Evolutionary conservation across 179 eudicot species (phyloP), one percentile per base, ranked within the genome.

Genomic region (Amaranthus tricolor): DNA sequence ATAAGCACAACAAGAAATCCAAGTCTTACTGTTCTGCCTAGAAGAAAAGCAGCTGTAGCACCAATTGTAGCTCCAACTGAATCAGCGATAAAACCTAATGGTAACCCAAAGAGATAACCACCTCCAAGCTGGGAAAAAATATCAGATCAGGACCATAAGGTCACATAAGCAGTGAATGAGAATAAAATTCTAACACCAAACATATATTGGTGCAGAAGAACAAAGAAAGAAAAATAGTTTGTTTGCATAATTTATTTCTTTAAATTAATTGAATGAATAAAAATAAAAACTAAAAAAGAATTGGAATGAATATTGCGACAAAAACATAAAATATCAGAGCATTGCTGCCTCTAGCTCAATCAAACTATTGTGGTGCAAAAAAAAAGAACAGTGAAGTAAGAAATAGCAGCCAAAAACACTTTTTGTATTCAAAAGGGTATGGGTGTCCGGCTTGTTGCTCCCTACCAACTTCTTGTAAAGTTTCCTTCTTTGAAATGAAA

Each of bases 51-150:
- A 66, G 91, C 93, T 52, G 85, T 83, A 60, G 99, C 97, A 74
- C 99, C 97, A 72, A 90, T 15, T 17, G 91, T 88, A 43, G 99
- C 95, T 82, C 99, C 97, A 73, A 87, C 58, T 44, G 99, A 95
- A 84, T 95, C 97, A 68, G 99, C 93, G 70, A 91, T 31, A 79
- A 95, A 93, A 73, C 97, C 99, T 70, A 95, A 82, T 17, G 99
- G 93, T 86, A 95, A 77, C 62, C 99, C 99, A 79, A 90, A 95
- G 57, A 95, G 91, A 83, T 93, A 95, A 78, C 99, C 99, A 48
- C 97, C 99, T 51, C 99, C 99, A 44, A 95, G 89, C 97, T 95
- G 88, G 80, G 72, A 77, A 76, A 79, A 12, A 54, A 69, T 53
- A 5, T n/a, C 11, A 40, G 52, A 45, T 17, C 51, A 56, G 17